phyloP scores from a whole-genome alignment of 148 eudicot genomes.

The Fallopia convolvulus region DNA sequence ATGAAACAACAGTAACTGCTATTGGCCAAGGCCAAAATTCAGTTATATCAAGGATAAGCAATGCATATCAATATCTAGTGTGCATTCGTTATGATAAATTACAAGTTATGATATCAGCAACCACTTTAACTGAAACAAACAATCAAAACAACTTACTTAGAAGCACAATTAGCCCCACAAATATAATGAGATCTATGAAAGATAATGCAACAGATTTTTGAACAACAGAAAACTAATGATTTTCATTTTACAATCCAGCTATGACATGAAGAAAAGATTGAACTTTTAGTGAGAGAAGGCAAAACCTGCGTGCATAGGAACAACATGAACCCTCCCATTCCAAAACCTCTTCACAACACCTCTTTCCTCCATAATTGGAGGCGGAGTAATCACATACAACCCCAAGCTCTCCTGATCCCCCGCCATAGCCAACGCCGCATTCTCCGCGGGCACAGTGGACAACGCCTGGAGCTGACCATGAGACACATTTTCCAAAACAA shows the following conservation, averaged over 20 bases:
- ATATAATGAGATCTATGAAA: not conserved
- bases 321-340: slow-evolving; percentile 43
- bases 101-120: not conserved
- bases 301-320: slow-evolving; percentile 85
- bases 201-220: not conserved
- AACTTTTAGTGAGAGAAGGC: not conserved
- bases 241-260: not conserved
- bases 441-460: slow-evolving; percentile 57
- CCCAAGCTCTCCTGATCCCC: slow-evolving; percentile 31
- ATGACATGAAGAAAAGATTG: not conserved
- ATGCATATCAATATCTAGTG: not conserved
- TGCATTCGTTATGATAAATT: not conserved
- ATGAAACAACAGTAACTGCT: slow-evolving; percentile 3
- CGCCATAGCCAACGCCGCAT: slow-evolving; percentile 28
- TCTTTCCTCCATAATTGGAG: slow-evolving; percentile 49
- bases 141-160: not conserved
- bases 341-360: slow-evolving; percentile 67
- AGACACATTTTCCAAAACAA: slow-evolving; percentile 65
- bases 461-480: slow-evolving; percentile 82
- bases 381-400: slow-evolving; percentile 54
- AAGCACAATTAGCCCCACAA: not conserved
- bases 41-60: not conserved
- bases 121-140: not conserved
- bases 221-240: not conserved
- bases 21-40: not conserved